Conservation (phyloP, 495 filamentous ascomycete species). For the Aspergillus diversus region DNA sequence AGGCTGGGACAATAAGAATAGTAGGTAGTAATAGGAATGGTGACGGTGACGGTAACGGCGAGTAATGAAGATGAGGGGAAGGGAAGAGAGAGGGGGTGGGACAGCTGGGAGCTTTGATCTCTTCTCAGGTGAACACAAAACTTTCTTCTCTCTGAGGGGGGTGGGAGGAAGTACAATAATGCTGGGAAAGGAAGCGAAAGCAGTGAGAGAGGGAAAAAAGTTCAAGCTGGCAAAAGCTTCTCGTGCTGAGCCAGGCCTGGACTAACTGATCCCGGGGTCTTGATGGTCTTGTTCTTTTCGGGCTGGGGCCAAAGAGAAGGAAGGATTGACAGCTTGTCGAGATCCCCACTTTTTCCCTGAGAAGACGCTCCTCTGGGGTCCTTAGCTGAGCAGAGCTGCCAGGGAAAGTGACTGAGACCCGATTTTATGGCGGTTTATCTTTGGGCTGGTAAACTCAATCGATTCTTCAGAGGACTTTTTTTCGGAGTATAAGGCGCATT, state of each 20-base stretch:
- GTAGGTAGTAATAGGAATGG: constrained; percentile 1
- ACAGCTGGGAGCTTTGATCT: not conserved
- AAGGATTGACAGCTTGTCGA: constrained; percentile 31
- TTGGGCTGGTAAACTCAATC: constrained; percentile 22
- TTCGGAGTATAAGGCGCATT: constrained; percentile 3
- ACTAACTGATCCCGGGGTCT: constrained; percentile 21
- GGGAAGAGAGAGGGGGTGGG: not conserved
- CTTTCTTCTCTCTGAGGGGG: not conserved
- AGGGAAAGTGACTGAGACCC: constrained; percentile 17
- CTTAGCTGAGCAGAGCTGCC: constrained; percentile 6
- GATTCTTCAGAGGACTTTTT: constrained; percentile 6
- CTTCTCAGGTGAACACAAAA: not conserved
- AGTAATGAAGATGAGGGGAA: constrained; percentile 6
- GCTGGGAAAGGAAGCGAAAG: not conserved
- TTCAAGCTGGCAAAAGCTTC: constrained; percentile 14
- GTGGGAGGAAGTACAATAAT: not conserved
- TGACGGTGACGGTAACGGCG: constrained; percentile 1
- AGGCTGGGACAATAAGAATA: not conserved
- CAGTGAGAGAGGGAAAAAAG: constrained; percentile 4
- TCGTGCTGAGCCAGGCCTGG: constrained; percentile 24
- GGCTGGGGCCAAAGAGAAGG: not conserved
- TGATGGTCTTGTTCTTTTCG: not conserved
- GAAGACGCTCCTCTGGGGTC: no score
- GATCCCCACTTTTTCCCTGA: constrained; percentile 7
- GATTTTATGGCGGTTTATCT: constrained; percentile 16